Evolutionary conservation across 441 rosid species (phyloP).

Genomic region (Theobroma grandiflorum): DNA sequence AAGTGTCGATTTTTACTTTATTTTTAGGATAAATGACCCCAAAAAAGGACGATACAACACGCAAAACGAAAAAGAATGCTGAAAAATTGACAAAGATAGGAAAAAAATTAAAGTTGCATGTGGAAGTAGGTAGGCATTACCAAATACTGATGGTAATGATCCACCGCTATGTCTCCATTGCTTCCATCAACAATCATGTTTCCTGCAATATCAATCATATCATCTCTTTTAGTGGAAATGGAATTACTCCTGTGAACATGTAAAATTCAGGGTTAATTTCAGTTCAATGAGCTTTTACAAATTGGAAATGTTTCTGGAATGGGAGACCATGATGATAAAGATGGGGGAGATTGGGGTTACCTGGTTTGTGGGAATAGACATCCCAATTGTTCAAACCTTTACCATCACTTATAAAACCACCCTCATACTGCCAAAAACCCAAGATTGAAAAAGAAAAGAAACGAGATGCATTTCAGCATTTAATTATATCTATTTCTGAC

Average conservation of each 20-base stretch:
- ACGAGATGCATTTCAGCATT: no score
- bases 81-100: neutral
- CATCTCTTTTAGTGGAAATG: neutral
- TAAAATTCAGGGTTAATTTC: neutral
- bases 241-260: neutral
- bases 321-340: neutral
- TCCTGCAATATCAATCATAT: constrained; percentile 33
- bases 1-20: no score
- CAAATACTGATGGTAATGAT: constrained; percentile 50
- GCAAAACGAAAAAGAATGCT: neutral
- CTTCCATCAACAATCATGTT: constrained; percentile 35
- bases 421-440: constrained; percentile 49
- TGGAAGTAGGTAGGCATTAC: constrained; percentile 24
- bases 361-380: constrained; percentile 44
- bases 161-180: constrained; percentile 54
- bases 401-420: constrained; percentile 52
- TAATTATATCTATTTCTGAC: no score
- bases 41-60: no score
- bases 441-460: neutral
- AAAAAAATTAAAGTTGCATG: neutral
- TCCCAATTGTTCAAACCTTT: constrained; percentile 74
- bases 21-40: no score
- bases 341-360: constrained; percentile 1
- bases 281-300: neutral
- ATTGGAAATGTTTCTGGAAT: no score